Evolutionary conservation across 2,329 filamentous ascomycete genomes (phyloP).

Genomic region (Orbilia oligospora): DNA sequence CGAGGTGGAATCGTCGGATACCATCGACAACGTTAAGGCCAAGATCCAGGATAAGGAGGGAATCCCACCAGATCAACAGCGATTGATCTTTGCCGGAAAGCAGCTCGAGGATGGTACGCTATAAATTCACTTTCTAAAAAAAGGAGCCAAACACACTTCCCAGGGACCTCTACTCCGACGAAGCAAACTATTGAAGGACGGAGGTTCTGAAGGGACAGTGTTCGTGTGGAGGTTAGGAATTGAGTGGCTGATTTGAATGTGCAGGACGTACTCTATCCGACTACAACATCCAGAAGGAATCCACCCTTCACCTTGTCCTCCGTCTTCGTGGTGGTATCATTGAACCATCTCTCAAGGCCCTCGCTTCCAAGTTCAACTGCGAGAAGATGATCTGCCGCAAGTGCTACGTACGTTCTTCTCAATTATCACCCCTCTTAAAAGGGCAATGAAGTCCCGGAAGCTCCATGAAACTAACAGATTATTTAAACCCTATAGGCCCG

Average conservation of each 20-base stretch:
- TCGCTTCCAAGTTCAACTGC: constrained; percentile 99
- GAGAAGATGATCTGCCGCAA: constrained; percentile 99
- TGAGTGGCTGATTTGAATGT: constrained; percentile 36
- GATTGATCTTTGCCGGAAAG: constrained; percentile 98
- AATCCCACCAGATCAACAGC: constrained; percentile 97
- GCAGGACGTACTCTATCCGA: constrained; percentile 87
- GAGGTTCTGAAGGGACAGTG: constrained; percentile 11
- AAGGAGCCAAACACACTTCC: not conserved
- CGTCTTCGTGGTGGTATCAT: constrained; percentile 99
- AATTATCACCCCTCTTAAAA: not conserved
- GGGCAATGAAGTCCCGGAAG: not conserved
- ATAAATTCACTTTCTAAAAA: constrained; percentile 2
- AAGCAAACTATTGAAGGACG: constrained; percentile 10
- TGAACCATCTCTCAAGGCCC: constrained; percentile 97
- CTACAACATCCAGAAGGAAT: constrained; percentile 99
- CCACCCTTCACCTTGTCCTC: constrained; percentile 97
- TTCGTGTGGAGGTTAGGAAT: constrained; percentile 2
- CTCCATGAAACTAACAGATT: constrained; percentile 20
- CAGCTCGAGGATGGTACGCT: constrained; percentile 87
- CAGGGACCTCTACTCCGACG: constrained; percentile 25
- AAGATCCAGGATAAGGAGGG: constrained; percentile 99
- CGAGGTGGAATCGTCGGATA: constrained; percentile 98
- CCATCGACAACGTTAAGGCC: constrained; percentile 99
- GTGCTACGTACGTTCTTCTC: constrained; percentile 82
- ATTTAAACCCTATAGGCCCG: constrained; percentile 72